phyloP scores from a whole-genome alignment of 306 rosid genomes.

The Prunus campanulata region DNA sequence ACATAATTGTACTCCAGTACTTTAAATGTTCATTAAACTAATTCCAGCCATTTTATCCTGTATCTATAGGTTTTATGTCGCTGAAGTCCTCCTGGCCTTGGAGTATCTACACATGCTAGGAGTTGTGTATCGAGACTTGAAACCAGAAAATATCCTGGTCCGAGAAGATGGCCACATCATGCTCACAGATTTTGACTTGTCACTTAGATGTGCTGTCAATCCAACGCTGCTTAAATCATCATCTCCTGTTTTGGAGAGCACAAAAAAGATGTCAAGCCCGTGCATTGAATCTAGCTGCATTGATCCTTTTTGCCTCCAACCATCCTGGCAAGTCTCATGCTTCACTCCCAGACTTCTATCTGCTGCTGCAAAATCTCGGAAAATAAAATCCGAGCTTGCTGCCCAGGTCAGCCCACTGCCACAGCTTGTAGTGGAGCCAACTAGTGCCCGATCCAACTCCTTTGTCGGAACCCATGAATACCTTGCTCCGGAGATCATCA shows the following conservation, averaged over 20 bases:
- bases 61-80: conserved; percentile 76
- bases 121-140: conserved; percentile 91
- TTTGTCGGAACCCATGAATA: conserved; percentile 96
- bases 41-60: neutral
- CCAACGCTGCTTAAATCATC: conserved; percentile 70
- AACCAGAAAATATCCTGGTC: conserved; percentile 90
- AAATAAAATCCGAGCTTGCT: conserved; percentile 59
- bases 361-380: conserved; percentile 69
- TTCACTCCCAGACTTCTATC: conserved; percentile 80
- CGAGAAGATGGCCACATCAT: conserved; percentile 99
- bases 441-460: conserved; percentile 84
- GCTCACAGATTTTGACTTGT: conserved; percentile 94
- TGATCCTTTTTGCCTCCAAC: conserved; percentile 95
- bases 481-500: conserved; percentile 94
- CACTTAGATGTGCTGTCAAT: conserved; percentile 83
- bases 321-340: conserved; percentile 95
- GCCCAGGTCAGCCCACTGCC: conserved; percentile 76
- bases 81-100: conserved; percentile 91
- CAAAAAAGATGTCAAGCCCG: conserved; percentile 58
- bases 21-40: conserved; percentile 4
- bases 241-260: conserved; percentile 50
- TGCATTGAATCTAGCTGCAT: conserved; percentile 85
- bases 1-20: neutral
- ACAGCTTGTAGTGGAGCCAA: conserved; percentile 91
- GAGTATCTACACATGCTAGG: conserved; percentile 98